These are phyloP conservation scores for Carex arenaria DNA, from an alignment of 202 grass and related monocot genomes.

Conservation along the genomic window DNA sequence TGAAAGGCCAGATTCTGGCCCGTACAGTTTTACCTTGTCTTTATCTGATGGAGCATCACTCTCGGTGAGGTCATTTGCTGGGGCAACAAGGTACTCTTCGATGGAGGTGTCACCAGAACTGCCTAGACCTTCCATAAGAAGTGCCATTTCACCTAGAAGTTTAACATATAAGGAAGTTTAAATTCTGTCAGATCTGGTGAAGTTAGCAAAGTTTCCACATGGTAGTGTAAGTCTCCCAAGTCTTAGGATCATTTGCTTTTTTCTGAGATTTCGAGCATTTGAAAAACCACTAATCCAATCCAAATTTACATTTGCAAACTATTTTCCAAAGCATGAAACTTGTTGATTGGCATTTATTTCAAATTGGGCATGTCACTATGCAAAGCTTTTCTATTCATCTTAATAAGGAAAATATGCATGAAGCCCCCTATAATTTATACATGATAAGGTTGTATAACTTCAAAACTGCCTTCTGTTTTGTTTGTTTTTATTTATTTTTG, in stretches of 20 bases:
- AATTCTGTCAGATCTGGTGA: background rate
- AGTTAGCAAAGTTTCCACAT: background rate
- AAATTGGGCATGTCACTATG: background rate
- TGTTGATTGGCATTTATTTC: background rate
- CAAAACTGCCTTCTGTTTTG: background rate
- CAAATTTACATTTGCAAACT: constrained; percentile 3
- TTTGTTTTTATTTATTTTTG: background rate
- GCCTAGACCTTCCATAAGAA: constrained; percentile 59
- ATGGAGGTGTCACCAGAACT: constrained; percentile 43
- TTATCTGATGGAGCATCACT: constrained; percentile 24
- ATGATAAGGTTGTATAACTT: background rate
- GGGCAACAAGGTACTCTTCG: constrained; percentile 76
- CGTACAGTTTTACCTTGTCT: constrained; percentile 65
- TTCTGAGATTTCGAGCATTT: background rate
- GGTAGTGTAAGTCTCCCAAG: background rate
- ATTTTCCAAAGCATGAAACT: background rate
- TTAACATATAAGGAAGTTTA: background rate
- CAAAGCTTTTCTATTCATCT: background rate
- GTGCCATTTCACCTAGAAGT: constrained; percentile 66
- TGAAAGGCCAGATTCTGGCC: constrained; percentile 53
- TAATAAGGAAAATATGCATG: background rate
- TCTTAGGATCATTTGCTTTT: background rate
- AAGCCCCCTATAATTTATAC: background rate
- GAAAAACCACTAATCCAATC: background rate
- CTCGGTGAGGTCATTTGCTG: background rate